A percentile compares a stretch with the other conserved stretches of the same genome.
phyloP scores from a whole-genome alignment of 164 flowering plant genomes.

The Euptelea pleiosperma region DNA sequence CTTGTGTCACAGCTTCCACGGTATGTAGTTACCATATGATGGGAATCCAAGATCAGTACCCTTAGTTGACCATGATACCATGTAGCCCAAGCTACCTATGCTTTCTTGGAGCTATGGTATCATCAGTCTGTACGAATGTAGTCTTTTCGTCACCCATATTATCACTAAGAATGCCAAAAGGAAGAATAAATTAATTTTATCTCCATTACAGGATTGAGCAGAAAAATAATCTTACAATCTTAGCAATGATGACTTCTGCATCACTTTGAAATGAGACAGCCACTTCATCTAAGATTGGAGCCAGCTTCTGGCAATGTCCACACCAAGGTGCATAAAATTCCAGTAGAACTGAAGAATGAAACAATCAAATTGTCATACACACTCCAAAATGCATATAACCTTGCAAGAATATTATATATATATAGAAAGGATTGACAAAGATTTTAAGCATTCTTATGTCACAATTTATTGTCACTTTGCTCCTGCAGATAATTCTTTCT shows the following conservation, averaged over 20 bases:
- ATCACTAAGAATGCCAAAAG: background rate
- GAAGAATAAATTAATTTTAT: background rate
- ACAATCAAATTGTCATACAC: background rate
- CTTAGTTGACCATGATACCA: too few relatives aligned
- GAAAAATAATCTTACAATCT: conserved; percentile 59
- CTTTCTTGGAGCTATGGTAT: too few relatives aligned
- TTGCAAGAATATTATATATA: background rate
- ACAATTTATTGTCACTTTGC: too few relatives aligned
- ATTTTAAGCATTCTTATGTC: too few relatives aligned
- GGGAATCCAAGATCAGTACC: too few relatives aligned
- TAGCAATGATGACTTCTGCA: conserved; percentile 68
- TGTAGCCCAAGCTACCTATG: too few relatives aligned
- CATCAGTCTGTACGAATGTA: too few relatives aligned
- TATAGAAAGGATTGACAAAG: background rate
- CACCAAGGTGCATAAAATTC: conserved; percentile 99
- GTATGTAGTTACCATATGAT: too few relatives aligned
- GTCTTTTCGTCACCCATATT: too few relatives aligned
- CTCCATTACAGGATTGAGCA: background rate
- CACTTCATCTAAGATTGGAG: conserved; percentile 93
- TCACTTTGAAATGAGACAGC: conserved; percentile 71
- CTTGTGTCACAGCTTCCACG: too few relatives aligned
- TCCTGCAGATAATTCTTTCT: too few relatives aligned
- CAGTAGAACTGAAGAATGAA: conserved; percentile 54
- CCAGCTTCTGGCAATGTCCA: conserved; percentile 89
- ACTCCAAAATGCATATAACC: background rate